Conservation (phyloP, 805 yeast species). For the Suhomyces canberraensis region DNA sequence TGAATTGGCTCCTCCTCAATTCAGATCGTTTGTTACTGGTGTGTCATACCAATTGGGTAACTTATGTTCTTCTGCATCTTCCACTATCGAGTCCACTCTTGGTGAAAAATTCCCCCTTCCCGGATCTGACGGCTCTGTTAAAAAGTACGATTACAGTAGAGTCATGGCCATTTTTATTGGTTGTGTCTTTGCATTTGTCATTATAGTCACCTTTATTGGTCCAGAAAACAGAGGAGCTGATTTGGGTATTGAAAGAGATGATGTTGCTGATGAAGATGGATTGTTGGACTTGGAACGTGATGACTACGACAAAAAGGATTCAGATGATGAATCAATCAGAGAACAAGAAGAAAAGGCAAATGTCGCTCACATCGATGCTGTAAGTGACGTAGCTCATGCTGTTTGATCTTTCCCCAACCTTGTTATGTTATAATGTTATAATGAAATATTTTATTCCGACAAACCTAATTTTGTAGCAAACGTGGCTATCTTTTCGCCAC, state of each 20-base stretch:
- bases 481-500: no score
- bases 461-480: no score
- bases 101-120: slow-evolving; percentile 48
- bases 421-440: neutral
- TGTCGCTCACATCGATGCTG: neutral
- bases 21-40: slow-evolving; percentile 62
- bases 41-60: slow-evolving; percentile 67
- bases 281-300: slow-evolving; percentile 2
- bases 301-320: slow-evolving; percentile 4
- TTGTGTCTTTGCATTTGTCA: slow-evolving; percentile 53
- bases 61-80: slow-evolving; percentile 61
- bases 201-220: slow-evolving; percentile 51
- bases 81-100: slow-evolving; percentile 65
- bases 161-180: slow-evolving; percentile 70
- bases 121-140: slow-evolving; percentile 15
- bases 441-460: no score
- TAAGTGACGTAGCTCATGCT: neutral
- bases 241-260: slow-evolving; percentile 16
- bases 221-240: slow-evolving; percentile 48
- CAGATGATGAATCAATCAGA: slow-evolving; percentile 3
- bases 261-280: slow-evolving; percentile 9
- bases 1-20: slow-evolving; percentile 61
- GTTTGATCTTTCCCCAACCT: neutral
- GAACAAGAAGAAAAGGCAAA: neutral
- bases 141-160: slow-evolving; percentile 48